Percentiles rank a stretch among this genome's conserved stretches.
Conservation (phyloP, 495 filamentous ascomycete species). For the Pyrenula massariospora region DNA sequence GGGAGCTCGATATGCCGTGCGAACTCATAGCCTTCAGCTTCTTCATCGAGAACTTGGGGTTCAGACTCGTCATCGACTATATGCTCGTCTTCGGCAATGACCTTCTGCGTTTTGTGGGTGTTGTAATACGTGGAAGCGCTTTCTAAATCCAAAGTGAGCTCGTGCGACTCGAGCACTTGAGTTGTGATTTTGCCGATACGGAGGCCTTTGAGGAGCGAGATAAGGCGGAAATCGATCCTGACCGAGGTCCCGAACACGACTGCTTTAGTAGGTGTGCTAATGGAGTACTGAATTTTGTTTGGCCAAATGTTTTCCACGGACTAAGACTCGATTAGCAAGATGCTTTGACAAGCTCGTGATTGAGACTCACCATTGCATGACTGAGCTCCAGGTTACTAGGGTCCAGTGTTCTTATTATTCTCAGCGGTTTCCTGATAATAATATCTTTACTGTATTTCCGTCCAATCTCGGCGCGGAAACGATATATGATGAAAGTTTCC, state of each 20-base stretch:
- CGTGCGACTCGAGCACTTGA: constrained; percentile 67
- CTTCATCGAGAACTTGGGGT: constrained; percentile 58
- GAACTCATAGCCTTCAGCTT: constrained; percentile 69
- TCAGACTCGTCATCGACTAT: constrained; percentile 44
- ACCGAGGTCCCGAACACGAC: constrained; percentile 81
- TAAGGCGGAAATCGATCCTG: constrained; percentile 66
- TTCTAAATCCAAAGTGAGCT: constrained; percentile 42
- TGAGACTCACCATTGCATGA: constrained; percentile 59
- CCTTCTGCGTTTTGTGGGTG: constrained; percentile 48
- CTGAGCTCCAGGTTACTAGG: constrained; percentile 70
- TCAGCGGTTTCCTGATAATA: constrained; percentile 62
- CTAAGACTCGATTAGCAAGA: constrained; percentile 21
- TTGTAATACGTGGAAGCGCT: constrained; percentile 37
- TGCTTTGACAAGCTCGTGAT: not conserved
- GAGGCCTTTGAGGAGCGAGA: constrained; percentile 77
- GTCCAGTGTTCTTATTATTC: constrained; percentile 79
- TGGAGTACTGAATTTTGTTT: constrained; percentile 86
- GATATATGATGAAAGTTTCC: constrained; percentile 73
- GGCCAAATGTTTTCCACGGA: constrained; percentile 90
- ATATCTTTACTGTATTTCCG: constrained; percentile 74
- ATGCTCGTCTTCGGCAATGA: constrained; percentile 51
- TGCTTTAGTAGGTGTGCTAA: constrained; percentile 79
- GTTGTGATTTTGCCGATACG: constrained; percentile 64
- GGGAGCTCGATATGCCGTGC: constrained; percentile 59
- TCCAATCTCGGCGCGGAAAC: constrained; percentile 76